Evolutionary conservation across 768 basidiomycete genomes (phyloP), one percentile per base, ranked within the genome.

Genomic region (Mycena vulgaris): DNA sequence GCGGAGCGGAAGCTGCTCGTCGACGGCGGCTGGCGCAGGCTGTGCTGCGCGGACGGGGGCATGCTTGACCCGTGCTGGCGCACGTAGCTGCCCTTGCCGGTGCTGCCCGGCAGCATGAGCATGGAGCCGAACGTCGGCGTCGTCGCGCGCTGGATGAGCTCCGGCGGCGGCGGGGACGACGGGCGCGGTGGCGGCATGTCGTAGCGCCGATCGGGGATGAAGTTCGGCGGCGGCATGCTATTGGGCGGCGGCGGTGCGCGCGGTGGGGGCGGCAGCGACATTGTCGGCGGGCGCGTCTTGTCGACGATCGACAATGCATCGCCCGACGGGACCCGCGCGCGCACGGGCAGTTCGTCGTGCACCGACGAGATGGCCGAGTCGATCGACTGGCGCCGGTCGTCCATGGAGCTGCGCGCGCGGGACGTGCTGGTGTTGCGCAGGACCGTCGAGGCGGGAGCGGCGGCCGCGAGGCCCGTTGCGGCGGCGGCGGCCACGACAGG

Each of bases 91-190:
- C 84, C 79, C 65, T 81, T 86, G 30, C 75, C 78, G 25, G 69
- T 40, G 55, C 71, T 72, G 37, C 87, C 86, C 37, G 89, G 88
- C 11, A 91, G 86, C 42, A 86, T 85, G 21, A 92, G 82, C 62
- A 88, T 86, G 2, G 89, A 81, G 2, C 93, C 92, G 73, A 94
- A 90, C 9, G 92, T 92, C 0, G 95, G 95, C 1, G 95, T 95
- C 5, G 95, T 95, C 13, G 97, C 95, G 17, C 97, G 93, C 76
- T 95, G 92, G 69, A 98, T 91, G 77, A 98, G 93, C 65, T 98
- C 96, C 21, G 93, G 84, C 21, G 96, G 97, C 7, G 96, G 97
- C 2, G 97, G 97, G 0, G 97, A 98, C 5, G 91, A 93, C 0
- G 97, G 97, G 49, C 97, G 87, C 31, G 94, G 92, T 0, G 97